Base-by-base conservation (phyloP, 2,329 filamentous ascomycete genomes). In the Ophiostoma sp. region DNA sequence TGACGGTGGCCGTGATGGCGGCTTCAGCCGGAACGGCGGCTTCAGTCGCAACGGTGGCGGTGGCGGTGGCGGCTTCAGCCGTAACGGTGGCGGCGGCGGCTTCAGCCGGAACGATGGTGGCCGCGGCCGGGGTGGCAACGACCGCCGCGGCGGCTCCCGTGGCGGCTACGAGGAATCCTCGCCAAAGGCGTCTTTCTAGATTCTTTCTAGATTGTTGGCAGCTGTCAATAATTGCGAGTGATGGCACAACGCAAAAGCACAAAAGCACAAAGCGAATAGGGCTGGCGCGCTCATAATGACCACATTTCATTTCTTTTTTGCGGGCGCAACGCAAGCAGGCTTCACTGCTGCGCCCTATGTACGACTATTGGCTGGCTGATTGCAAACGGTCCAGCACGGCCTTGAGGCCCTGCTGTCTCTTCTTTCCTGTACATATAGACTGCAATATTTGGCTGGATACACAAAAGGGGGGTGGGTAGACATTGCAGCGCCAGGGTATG, bases 361-460 rank as follows among this genome's bases (percentile, higher is more conserved):
- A 70, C 36, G 69, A 70, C 52, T 70, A 67, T 23, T 44, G 11
- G 23, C 36, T 44, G n/a, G 48, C 35, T 54, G 23, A 41, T 68
- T 41, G 41, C 23, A 31, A 33, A 44, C 15, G 66, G 15, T 67
- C 27, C 27, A 27, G 35, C 39, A 41, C 5, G 52, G 68, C 62
- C 23, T 15, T 64, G 39, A 39, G n/a, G 31, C 36, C 36, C 23
- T 68, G 62, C 15, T 35, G 62, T 65, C 17, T 39, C 54, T 62
- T 41, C 48, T 68, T 68, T 70, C 20, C 17, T 71, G 67, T 71
- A 71, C 52, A 71, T 71, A 67, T 67, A 71, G 70, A 70, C 17
- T 62, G 57, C 57, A 62, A 69, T 65, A 41, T 68, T 39, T 67
- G 48, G 62, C 39, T 35, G 70, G 69, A 62, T 62, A 65, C 62